phyloP scores from a whole-genome alignment of 2,329 filamentous ascomycete genomes.

The Xylariales sp. region DNA sequence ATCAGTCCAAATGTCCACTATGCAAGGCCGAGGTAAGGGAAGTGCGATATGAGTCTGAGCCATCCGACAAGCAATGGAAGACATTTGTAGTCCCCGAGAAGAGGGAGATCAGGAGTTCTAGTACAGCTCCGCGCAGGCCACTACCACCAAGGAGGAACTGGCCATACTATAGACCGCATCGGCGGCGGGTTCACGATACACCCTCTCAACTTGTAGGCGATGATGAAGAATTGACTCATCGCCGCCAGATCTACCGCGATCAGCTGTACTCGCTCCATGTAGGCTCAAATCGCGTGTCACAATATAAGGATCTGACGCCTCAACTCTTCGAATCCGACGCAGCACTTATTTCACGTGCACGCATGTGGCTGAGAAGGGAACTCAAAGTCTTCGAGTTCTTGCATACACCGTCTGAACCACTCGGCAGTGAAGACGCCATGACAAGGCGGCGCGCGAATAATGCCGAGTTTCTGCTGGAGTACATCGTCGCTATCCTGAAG shows the following conservation, averaged over 20 bases:
- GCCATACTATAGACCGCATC: conserved; percentile 3
- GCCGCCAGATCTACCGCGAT: conserved; percentile 68
- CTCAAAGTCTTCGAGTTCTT: conserved; percentile 78
- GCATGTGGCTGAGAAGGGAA: conserved; percentile 79
- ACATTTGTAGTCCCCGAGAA: conserved; percentile 48
- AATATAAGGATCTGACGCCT: conserved; percentile 70
- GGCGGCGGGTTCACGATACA: conserved; percentile 12
- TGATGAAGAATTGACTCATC: conserved; percentile 44
- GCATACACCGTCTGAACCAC: conserved; percentile 25
- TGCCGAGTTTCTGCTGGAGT: conserved; percentile 80
- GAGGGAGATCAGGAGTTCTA: conserved; percentile 10
- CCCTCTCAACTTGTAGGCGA: conserved; percentile 19
- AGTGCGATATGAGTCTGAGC: conserved; percentile 61
- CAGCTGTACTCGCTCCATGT: conserved; percentile 75
- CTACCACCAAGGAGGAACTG: conserved; percentile 6
- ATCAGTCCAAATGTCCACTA: conserved; percentile 69
- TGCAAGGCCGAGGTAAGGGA: conserved; percentile 58
- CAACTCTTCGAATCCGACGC: conserved; percentile 57
- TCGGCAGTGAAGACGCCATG: conserved; percentile 18
- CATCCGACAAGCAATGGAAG: conserved; percentile 48
- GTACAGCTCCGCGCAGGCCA: neutral
- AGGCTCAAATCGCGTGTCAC: conserved; percentile 73
- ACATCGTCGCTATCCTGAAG: conserved; percentile 77
- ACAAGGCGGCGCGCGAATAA: conserved; percentile 54
- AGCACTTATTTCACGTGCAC: conserved; percentile 68